Base-by-base conservation (phyloP, 179 eudicot species). In the Corrigiola litoralis region DNA sequence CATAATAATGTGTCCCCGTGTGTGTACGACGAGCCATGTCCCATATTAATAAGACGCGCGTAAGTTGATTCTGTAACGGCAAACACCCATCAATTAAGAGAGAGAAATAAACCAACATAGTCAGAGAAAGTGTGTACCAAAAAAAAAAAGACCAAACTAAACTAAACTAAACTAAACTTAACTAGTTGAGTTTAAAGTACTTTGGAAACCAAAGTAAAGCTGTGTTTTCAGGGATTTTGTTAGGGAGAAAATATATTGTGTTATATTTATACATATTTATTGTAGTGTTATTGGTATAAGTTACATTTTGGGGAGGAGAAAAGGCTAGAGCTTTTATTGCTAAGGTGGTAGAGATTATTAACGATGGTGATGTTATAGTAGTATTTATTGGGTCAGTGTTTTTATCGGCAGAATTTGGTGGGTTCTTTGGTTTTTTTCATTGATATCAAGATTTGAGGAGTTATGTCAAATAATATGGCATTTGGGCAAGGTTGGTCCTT, bases 11-110 rank as follows among this genome's bases (percentile, higher is more conserved):
- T 72, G 71, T 34, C 71, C 61, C 65, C 57, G 70, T 57, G 65
- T 61, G 68, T 29, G 32, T 45, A 72, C 71, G 67, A 72, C 48
- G 77, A 63, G 77, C 41, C 73, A 63, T 48, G 53, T 50, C 68
- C 31, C 29, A 29, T 6, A 48, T 1, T 68, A 47, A 68, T 68
- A 63, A 33, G 61, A 74, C 66, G 61, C 62, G 66, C 66, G 60
- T 69, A 65, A 68, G 62, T 38, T 44, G 66, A 51, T 50, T 50
- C 61, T 68, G 18, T 63, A 63, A 74, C 78, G 70, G 29, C 70
- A 74, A 63, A 28, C 24, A 33, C 20, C 14, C 3, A 31, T 20
- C 20, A 13, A 16, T 36, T 11, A 25, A 23, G 3, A 59, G 33
- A 65, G 24, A 31, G 36, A 41, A 28, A 41, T n/a, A 16, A 37